Evolutionary conservation across 2,329 filamentous ascomycete genomes (phyloP).

Genomic region (Rutstroemia sp.): DNA sequence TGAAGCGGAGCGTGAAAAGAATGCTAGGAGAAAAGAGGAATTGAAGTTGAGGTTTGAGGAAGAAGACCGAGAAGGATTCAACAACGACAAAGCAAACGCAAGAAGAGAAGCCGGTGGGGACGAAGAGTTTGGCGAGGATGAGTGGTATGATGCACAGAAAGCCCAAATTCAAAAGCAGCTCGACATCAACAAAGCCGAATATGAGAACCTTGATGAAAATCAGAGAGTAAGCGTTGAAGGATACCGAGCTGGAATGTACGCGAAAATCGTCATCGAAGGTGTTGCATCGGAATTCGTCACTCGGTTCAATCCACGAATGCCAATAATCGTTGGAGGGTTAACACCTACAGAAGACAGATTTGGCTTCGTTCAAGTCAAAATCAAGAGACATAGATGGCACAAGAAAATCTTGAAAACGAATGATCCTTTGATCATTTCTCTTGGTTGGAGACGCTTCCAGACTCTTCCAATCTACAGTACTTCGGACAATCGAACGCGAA

Average conservation of each 20-base stretch:
- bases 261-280: conserved; percentile 79
- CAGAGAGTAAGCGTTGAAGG: conserved; percentile 83
- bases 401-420: conserved; percentile 99
- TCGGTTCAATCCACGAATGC: conserved; percentile 73
- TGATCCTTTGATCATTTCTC: conserved; percentile 91
- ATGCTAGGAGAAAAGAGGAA: conserved; percentile 89
- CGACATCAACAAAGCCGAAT: conserved; percentile 93
- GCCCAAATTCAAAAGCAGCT: conserved; percentile 90
- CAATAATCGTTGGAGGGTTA: conserved; percentile 85
- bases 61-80: conserved; percentile 93
- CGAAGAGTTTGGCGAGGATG: conserved; percentile 86
- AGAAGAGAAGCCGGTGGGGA: conserved; percentile 59
- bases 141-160: conserved; percentile 98
- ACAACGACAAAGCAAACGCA: conserved; percentile 78
- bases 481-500: conserved; percentile 84
- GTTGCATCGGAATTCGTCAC: conserved; percentile 86
- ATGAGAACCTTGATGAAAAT: conserved; percentile 75
- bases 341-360: conserved; percentile 91
- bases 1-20: conserved; percentile 84
- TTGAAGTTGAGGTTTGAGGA: conserved; percentile 92
- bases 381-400: conserved; percentile 98
- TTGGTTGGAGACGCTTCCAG: conserved; percentile 95
- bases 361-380: conserved; percentile 88
- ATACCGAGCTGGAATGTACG: conserved; percentile 86
- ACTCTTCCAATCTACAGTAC: conserved; percentile 89